Evolutionary conservation across 768 basidiomycete genomes (phyloP), one percentile per base, ranked within the genome.

Genomic region (Lanmaoa pseudosensibilis): DNA sequence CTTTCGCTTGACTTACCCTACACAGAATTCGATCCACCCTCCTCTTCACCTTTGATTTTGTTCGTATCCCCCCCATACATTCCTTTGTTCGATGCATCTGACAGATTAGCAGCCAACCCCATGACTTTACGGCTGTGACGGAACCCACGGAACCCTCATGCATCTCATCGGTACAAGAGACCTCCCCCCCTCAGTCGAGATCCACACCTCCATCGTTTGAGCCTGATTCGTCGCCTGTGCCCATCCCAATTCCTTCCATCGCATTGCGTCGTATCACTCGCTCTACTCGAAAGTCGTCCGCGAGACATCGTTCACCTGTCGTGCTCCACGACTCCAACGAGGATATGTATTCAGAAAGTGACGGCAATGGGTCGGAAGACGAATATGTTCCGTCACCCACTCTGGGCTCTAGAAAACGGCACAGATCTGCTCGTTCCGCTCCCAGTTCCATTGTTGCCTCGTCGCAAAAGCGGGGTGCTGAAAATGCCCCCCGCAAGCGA

Each of bases 301-400:
- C 39, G 21, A 49, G 57, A 15, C 46, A 43, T 34, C 36, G 18
- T 43, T 46, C 30, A 8, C 48, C 52, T 34, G 37, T 41, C 30
- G 43, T 46, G 27, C 46, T 36, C 27, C 45, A 38, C 16, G 60
- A 65, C 44, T 40, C 55, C 15, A 69, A 68, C 19, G 65, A 72
- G 18, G 75, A 76, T 25, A 68, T 55, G 7, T 67, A 75, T 54
- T 66, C 66, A 30, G 73, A 78, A 43, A 73, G 74, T 57, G 74
- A 75, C n/a, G 74, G 68, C 10, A 70, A 75, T 54, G 74, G 65
- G 9, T 65, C 72, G 3, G 79, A 79, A 56, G 78, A 79, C 47
- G 78, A 80, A 56, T 80, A 82, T 56, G 21, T 75, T 27, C 78
- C 81, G 4, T 74, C 77, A 3, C 69, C 75, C 37, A 52, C 55